Conservation (phyloP, 148 eudicot species). For the Amaranthus palmeri region DNA sequence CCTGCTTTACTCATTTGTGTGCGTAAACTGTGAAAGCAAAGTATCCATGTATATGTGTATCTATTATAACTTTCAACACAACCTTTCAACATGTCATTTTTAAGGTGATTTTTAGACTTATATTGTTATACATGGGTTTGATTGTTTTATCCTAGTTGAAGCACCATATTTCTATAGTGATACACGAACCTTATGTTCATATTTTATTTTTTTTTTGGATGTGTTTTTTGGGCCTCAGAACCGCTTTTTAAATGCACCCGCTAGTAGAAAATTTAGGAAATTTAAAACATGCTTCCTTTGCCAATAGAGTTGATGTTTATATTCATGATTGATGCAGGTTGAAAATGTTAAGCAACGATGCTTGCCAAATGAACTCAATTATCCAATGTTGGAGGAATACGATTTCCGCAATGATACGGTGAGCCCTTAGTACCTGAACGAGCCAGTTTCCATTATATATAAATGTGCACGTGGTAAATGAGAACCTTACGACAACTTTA, state of each 20-base stretch:
- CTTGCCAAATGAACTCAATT: conserved; percentile 89
- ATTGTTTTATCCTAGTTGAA: too few species aligned
- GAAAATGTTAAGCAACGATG: conserved; percentile 96
- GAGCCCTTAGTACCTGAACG: conserved; percentile 24
- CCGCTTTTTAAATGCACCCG: background rate
- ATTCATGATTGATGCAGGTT: conserved; percentile 43
- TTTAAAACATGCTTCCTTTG: too few species aligned
- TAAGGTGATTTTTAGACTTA: too few species aligned
- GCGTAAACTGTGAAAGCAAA: too few species aligned
- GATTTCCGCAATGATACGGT: conserved; percentile 95
- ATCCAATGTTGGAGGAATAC: conserved; percentile 98
- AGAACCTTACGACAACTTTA: background rate
- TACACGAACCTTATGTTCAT: too few species aligned
- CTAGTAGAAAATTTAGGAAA: too few species aligned
- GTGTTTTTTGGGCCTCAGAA: background rate
- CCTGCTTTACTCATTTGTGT: too few species aligned
- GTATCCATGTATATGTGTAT: too few species aligned
- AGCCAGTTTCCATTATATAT: background rate
- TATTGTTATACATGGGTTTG: too few species aligned
- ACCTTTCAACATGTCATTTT: too few species aligned
- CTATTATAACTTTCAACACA: too few species aligned
- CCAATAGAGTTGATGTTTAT: background rate
- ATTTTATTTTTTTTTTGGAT: background rate
- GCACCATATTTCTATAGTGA: too few species aligned
- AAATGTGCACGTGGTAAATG: background rate